These are phyloP conservation scores for Mortierella sp. DNA, from an alignment of 371 early-diverging fungal species.

Conservation along the genomic window DNA sequence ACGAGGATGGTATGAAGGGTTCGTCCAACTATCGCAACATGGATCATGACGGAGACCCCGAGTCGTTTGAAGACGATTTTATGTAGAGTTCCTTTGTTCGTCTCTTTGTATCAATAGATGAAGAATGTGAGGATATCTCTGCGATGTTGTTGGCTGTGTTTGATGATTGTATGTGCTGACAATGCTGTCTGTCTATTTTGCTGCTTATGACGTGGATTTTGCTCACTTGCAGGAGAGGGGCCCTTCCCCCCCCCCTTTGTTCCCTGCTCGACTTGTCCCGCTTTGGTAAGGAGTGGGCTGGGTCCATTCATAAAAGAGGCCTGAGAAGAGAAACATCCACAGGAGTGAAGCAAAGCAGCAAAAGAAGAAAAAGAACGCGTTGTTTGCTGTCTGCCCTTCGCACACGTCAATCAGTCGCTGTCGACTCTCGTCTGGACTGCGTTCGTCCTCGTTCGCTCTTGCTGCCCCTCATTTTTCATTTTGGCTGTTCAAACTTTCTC, in stretches of 20 bases:
- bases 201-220: neutral
- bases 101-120: neutral
- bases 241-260: neutral
- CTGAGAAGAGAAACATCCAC: neutral
- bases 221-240: neutral
- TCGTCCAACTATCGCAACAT: constrained; percentile 65
- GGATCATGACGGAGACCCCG: constrained; percentile 68
- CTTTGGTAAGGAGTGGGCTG: neutral
- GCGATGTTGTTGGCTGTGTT: neutral
- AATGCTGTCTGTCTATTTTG: neutral
- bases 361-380: neutral
- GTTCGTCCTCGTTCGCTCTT: neutral
- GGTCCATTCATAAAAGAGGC: neutral
- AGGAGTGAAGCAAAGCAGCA: neutral
- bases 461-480: neutral
- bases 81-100: constrained; percentile 63
- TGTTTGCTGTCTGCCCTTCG: too few species aligned
- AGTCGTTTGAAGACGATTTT: constrained; percentile 82
- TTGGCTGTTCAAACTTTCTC: neutral
- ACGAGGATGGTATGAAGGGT: constrained; percentile 67
- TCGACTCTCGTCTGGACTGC: constrained; percentile 6
- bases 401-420: neutral
- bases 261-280: neutral
- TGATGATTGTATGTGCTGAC: too few species aligned
- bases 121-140: neutral